Base-by-base conservation (phyloP, 345 rosid genomes). In the Odontarrhena argentea region DNA sequence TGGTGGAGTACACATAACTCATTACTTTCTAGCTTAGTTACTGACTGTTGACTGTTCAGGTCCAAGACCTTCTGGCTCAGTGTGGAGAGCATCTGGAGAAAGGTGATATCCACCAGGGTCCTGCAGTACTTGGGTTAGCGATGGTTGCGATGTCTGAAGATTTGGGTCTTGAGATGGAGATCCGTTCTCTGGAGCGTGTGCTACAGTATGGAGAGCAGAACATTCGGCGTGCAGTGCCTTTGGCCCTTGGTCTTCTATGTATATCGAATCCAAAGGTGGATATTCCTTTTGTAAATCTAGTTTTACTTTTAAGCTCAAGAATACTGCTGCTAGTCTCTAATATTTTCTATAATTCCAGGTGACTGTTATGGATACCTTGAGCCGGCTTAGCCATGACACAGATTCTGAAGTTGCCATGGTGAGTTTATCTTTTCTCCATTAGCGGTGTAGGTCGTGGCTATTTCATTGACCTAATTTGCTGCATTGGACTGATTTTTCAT, bases 111-210 rank as follows among this genome's bases (percentile, higher is more conserved):
- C 87, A 88, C 78, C 97, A 95, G 74, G 99, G 96, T 25, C 90
- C 96, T 43, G 99, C 96, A 56, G 92, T 95, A 49, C 89, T 95
- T 71, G 99, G 99, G 68, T 82, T 95, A 74, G 96, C 96, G n/a
- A 82, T 95, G 96, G 91, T 91, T 22, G 93, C 97, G 59, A 95
- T 95, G 97, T 93, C 96, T 54, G 96, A 95, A 84, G 99, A 95
- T 68, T 70, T 95, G 79, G 97, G 99, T 68, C 80, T 86, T 74
- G 99, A 95, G 72, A 95, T 95, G 97, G 95, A 82, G 63, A 89
- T 95, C 64, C 96, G 96, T 60, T 87, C 97, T 11, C 68, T 95
- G 55, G 97, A 95, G 78, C 97, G 91, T 62, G 86, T 95, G 72
- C 78, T 91, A 62, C 96, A 91, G 78, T 95, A 95, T 65, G 96